These are phyloP conservation scores for Fistulinella prunicolor DNA, from an alignment of 768 basidiomycete genomes.

Conservation along the genomic window DNA sequence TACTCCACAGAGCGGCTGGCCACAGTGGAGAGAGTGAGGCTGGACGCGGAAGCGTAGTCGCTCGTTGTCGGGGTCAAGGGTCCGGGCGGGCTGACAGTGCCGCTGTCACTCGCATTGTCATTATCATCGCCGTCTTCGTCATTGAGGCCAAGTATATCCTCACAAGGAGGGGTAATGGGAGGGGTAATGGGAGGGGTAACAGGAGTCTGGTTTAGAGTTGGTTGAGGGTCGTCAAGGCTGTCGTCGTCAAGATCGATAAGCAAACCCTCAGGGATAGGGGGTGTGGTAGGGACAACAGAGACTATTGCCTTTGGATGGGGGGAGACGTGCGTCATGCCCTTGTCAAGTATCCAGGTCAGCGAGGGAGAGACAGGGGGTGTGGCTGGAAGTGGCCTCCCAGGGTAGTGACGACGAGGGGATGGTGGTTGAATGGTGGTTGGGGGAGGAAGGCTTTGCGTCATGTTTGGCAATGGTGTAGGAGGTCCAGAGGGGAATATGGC, in stretches of 20 bases:
- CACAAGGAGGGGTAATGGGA: slow-evolving; percentile 14
- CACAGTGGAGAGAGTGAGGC: slow-evolving; percentile 25
- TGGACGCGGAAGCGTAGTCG: slow-evolving; percentile 27
- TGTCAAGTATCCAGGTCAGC: slow-evolving; percentile 35
- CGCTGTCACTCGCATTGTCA: slow-evolving; percentile 28
- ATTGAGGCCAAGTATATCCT: slow-evolving; percentile 25
- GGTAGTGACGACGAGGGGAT: slow-evolving; percentile 33
- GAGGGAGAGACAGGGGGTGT: slow-evolving; percentile 33
- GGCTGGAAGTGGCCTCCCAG: slow-evolving; percentile 32
- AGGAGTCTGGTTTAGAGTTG: slow-evolving; percentile 4
- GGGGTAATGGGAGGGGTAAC: slow-evolving; percentile 19
- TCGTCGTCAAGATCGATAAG: slow-evolving; percentile 55
- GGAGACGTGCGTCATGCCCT: slow-evolving; percentile 12
- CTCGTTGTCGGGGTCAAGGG: slow-evolving; percentile 32
- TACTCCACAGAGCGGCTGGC: slow-evolving; percentile 25
- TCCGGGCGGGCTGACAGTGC: slow-evolving; percentile 31
- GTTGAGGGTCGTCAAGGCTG: slow-evolving; percentile 25
- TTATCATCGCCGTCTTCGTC: slow-evolving; percentile 18
- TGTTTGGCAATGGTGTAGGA: slow-evolving; percentile 24
- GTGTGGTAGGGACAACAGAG: slow-evolving; percentile 22
- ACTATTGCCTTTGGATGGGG: slow-evolving; percentile 18
- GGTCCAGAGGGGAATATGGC: slow-evolving; percentile 34
- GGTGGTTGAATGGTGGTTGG: slow-evolving; percentile 13
- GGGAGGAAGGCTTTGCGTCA: slow-evolving; percentile 25
- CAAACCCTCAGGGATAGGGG: slow-evolving; percentile 47